Base-by-base conservation (phyloP, 106 monocot species). In the Hemerocallis citrina region DNA sequence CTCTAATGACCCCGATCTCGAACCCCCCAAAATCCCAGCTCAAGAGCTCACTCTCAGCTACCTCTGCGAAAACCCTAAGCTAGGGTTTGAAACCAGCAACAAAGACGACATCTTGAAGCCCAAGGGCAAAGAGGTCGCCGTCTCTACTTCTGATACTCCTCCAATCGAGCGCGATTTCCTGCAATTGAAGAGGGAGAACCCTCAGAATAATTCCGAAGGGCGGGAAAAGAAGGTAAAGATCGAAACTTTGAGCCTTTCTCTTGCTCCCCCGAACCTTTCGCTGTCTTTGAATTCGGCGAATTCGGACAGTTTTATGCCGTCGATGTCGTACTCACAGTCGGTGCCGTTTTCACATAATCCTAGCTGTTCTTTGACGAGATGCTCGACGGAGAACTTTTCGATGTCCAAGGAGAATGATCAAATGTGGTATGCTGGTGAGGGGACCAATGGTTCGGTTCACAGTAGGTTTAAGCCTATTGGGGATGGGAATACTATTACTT, bases 1-100 rank as follows among this genome's bases (percentile, higher is more conserved):
- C 17, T 30, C 68, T 23, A 15, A 13, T 24, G 40, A 31, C 21
- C 29, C 19, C n/a, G 73, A 66, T 60, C 41, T 69, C 41, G 59
- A 52, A 33, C 35, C 64, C 4, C 7, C 37, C 23, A 38, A 36
- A 16, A 7, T 49, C 24, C 37, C 62, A 41, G n/a, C n/a, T n/a
- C 92, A 86, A 55, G 96, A 96, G 77, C 91, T 96, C 65, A 96
- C 96, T 12, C 76, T 96, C 22, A 91, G 91, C 74, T 96, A 96
- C 72, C 81, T 96, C 65, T 90, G 95, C 51, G 95, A 94, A 7
- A 83, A 88, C 59, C 72, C 76, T 8, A 75, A 73, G 63, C 45
- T 59, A 15, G 63, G 55, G 7, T 20, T 65, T 19, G 57, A 57
- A 31, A 36, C 21, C 21, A 36, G 1, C 19, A 28, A 15, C 24